phyloP scores from a whole-genome alignment of 208 protist genomes.

The Giardia duodenalis region DNA sequence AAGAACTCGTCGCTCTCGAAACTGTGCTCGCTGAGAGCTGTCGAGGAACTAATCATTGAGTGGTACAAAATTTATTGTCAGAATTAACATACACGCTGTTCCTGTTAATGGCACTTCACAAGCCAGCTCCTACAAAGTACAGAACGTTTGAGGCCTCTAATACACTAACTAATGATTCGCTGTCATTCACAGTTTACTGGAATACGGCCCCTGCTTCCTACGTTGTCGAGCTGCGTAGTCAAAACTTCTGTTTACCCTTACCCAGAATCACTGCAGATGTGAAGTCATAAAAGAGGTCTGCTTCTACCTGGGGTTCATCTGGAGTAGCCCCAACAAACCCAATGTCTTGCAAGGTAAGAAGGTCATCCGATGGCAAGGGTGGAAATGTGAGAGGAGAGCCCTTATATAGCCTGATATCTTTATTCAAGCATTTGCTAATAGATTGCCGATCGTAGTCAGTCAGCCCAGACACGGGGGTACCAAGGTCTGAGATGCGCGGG shows the following conservation, averaged over 20 bases:
- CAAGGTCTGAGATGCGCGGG: not conserved
- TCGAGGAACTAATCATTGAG: too few species aligned
- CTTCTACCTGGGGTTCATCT: not conserved
- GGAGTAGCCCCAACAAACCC: not conserved
- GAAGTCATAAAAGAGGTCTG: slow-evolving; percentile 30
- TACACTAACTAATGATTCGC: too few species aligned
- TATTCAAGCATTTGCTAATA: not conserved
- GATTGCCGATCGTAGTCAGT: slow-evolving; percentile 1
- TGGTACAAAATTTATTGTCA: too few species aligned
- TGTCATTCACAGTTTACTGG: too few species aligned
- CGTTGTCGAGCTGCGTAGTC: not conserved
- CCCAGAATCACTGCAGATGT: not conserved
- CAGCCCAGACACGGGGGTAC: not conserved
- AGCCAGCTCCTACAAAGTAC: too few species aligned
- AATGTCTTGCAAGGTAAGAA: slow-evolving; percentile 3
- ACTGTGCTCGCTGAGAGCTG: too few species aligned
- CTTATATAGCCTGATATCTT: slow-evolving; percentile 17
- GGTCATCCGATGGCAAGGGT: slow-evolving; percentile 14
- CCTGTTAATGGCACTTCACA: too few species aligned
- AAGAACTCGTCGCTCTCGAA: not conserved
- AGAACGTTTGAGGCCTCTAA: too few species aligned
- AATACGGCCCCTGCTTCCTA: not conserved
- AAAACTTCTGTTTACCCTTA: slow-evolving; percentile 15
- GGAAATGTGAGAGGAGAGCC: slow-evolving; percentile 22
- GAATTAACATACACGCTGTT: too few species aligned